Evolutionary conservation across 2,329 filamentous ascomycete species (phyloP), one percentile per base, ranked within the genome.

Genomic region (Neoarthrinium moseri): DNA sequence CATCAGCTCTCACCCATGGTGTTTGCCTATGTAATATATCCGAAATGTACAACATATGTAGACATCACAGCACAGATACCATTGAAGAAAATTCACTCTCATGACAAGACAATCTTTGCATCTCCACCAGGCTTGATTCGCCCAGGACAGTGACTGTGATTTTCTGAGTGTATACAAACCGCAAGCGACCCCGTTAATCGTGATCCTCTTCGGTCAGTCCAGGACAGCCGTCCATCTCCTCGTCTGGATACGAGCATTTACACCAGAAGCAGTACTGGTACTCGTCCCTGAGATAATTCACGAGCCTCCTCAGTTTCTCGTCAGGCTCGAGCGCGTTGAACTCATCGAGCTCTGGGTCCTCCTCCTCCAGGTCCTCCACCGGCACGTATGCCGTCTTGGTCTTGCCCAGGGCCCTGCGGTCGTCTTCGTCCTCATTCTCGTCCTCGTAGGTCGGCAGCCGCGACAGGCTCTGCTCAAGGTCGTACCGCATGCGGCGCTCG

Each of bases 261-360:
- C 94, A 99, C 88, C 91, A 99, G 63, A 96, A 96, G 70, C 94
- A 99, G 63, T 99, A 99, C 35, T 75, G 68, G 59, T 90, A 81
- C 59, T 79, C 78, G 39, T 82, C 73, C 29, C 94, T 79, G 44
- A 99, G 65, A 65, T 88, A 84, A 15, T 70, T 64, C 8, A 96
- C 77, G 12, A 95, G 65, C 55, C 73, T 81, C 7, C 72, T 69
- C 51, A 97, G 68, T 53, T 82, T 80, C 56, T 95, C 86, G 2
- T 71, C 70, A 2, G 82, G 73, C 18, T 83, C 78, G 35, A 92
- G 70, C 2, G 77, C 79, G 58, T 91, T 83, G 57, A 95, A 96
- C 46, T 81, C 84, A 22, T 91, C 84, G 47, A 97, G 69, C 63
- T 96, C 91, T 5, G 77, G 63, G 56, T 96, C 89, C 55, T 91